These are phyloP conservation scores for Geosmithia flava DNA, from an alignment of 2,329 filamentous ascomycete genomes.

Conservation along the genomic window DNA sequence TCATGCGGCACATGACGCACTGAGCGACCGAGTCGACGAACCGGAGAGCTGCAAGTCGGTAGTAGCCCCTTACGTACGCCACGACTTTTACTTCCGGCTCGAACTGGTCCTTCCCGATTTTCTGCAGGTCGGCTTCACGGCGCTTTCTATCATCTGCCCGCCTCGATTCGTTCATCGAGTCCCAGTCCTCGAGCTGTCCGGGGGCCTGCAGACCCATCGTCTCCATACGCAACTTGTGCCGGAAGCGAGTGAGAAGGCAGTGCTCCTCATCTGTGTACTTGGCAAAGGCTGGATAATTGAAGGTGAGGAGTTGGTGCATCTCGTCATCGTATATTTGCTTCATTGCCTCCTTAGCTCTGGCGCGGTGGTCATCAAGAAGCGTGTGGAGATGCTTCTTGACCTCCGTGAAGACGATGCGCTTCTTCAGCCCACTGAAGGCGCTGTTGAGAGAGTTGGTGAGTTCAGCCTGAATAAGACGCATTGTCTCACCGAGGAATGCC, in stretches of 20 bases:
- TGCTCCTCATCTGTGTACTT: slow-evolving; percentile 33
- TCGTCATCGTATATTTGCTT: slow-evolving; percentile 38
- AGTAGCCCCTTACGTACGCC: slow-evolving; percentile 55
- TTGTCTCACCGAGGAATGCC: slow-evolving; percentile 32
- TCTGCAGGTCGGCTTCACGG: slow-evolving; percentile 26
- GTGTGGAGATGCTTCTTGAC: slow-evolving; percentile 26
- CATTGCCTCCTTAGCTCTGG: slow-evolving; percentile 23
- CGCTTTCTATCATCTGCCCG: slow-evolving; percentile 27
- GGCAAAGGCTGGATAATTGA: slow-evolving; percentile 35
- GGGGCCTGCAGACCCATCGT: slow-evolving; percentile 19
- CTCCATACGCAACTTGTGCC: slow-evolving; percentile 36
- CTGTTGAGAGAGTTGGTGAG: slow-evolving; percentile 32
- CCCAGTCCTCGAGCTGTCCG: slow-evolving; percentile 23
- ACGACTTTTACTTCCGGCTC: slow-evolving; percentile 48
- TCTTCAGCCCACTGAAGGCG: slow-evolving; percentile 32
- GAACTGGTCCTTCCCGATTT: slow-evolving; percentile 46
- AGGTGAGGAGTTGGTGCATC: slow-evolving; percentile 41
- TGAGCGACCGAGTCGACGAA: slow-evolving; percentile 46
- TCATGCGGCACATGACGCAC: slow-evolving; percentile 33
- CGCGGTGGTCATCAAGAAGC: slow-evolving; percentile 28
- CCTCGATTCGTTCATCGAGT: slow-evolving; percentile 35
- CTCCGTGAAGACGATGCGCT: slow-evolving; percentile 36
- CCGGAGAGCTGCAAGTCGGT: slow-evolving; percentile 50
- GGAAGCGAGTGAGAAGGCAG: slow-evolving; percentile 29
- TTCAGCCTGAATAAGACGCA: slow-evolving; percentile 31